Evolutionary conservation across 176 grass and related monocot genomes (phyloP), one percentile per base, ranked within the genome.

Genomic region (Chrysopogon serrulatus): DNA sequence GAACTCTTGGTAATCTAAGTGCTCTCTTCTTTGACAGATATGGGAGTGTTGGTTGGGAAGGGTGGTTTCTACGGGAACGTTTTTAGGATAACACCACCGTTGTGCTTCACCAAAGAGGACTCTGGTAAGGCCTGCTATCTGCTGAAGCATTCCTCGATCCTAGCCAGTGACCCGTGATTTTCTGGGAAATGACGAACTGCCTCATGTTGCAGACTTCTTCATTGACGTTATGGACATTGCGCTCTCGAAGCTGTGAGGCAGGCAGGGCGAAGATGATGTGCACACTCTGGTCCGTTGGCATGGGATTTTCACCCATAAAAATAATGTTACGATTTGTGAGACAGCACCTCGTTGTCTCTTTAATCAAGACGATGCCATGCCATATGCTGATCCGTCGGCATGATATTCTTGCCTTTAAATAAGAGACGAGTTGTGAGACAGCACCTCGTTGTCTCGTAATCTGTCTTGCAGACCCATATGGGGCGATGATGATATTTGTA

Each of bases 11-110:
- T 81, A 45, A 76, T 79, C 26, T 13, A 39, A 56, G 37, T 21
- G 27, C 28, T 62, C 35, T 69, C 14, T 81, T 84, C 24, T 65
- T 37, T 3, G 19, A 80, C 85, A 98, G 96, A 98, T 69, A 93
- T 98, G 96, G 92, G 96, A 44, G 92, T 98, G 39, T 63, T 98
- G 68, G 82, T 93, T 18, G 96, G 96, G 16, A 98, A 95, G 40
- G 93, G 96, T 43, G 96, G 96, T 79, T 98, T 98, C 86, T 87
- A 85, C 8, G 93, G 96, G 13, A 98, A 98, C 78, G 93, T 98
- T 36, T 93, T 98, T 68, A 95, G 96, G 90, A 79, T 98, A 88
- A 98, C 96, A 28, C 96, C 96, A 30, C 96, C 96, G 33, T 72
- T 98, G 31, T 98, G 93, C 88, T 95, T 95, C 85, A 79, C 89